Evolutionary conservation across 257 asterid genomes (phyloP).

Genomic region (Petunia secreta): DNA sequence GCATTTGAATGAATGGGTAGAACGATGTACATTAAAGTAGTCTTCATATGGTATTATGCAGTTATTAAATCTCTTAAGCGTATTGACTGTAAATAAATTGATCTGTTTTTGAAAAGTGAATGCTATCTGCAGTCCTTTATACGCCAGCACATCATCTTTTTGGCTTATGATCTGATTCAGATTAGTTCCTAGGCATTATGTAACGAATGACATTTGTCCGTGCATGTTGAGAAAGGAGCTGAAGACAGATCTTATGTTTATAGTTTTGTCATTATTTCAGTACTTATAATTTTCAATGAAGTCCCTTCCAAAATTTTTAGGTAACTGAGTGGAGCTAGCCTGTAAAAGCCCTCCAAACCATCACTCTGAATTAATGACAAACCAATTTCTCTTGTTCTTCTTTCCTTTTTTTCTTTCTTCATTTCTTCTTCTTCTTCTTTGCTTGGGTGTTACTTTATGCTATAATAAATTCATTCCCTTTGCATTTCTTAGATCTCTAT

Average conservation of each 20-base stretch:
- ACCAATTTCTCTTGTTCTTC: no score
- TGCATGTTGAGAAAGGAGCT: background rate
- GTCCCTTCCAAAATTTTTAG: no score
- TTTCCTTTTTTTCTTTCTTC: no score
- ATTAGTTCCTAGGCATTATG: background rate
- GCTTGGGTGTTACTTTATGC: no score
- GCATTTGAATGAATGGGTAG: background rate
- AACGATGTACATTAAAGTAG: background rate
- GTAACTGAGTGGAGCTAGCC: no score
- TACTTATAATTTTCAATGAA: no score
- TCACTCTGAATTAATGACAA: no score
- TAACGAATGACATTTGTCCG: background rate
- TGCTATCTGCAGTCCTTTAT: constrained; percentile 10
- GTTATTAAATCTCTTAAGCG: constrained; percentile 7
- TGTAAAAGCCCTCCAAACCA: no score
- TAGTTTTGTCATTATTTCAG: no score
- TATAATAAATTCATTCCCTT: no score
- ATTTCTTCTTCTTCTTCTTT: no score
- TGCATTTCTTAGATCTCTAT: no score
- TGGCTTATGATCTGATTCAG: constrained; percentile 9
- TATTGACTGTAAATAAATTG: background rate
- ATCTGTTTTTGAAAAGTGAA: background rate
- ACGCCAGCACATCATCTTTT: background rate
- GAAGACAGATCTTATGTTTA: background rate
- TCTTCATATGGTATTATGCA: background rate